These are phyloP conservation scores for Marsdenia floribunda DNA, from an alignment of 257 asterid genomes.

Conservation along the genomic window DNA sequence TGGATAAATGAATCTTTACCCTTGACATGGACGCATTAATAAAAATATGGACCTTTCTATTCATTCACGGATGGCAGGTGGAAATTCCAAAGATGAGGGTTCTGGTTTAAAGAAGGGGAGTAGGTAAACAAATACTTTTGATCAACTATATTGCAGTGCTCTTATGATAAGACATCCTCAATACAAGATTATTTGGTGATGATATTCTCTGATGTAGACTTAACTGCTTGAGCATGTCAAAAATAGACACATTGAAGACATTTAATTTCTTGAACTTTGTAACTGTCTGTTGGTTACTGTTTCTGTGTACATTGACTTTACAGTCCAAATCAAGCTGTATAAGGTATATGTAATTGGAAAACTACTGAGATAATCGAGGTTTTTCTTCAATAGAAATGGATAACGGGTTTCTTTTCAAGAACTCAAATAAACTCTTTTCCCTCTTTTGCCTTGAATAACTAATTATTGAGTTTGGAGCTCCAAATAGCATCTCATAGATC, in stretches of 20 bases:
- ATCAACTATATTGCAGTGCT: conserved; percentile 59
- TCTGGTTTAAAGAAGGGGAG: conserved; percentile 99
- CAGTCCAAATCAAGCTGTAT: not conserved
- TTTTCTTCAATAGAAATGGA: not conserved
- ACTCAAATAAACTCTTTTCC: not conserved
- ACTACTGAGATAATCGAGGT: not conserved
- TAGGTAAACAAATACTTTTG: conserved; percentile 97
- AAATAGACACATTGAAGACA: conserved; percentile 17
- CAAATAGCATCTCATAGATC: not conserved
- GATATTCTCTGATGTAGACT: conserved; percentile 30
- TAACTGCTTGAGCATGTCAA: conserved; percentile 32
- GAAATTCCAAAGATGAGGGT: conserved; percentile 99
- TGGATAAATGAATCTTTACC: conserved; percentile 58
- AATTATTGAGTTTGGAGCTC: not conserved
- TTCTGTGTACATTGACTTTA: not conserved
- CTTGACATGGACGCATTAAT: conserved; percentile 66
- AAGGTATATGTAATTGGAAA: not conserved
- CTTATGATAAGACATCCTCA: conserved; percentile 43
- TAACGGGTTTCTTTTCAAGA: too few relatives aligned
- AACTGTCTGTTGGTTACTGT: not conserved
- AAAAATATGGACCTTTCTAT: conserved; percentile 93
- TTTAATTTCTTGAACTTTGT: conserved; percentile 16
- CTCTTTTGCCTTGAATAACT: too few relatives aligned
- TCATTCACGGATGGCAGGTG: conserved; percentile 99
- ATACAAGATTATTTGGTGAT: conserved; percentile 28